A percentile compares a stretch with the other conserved stretches of the same genome.
Conservation (phyloP, 768 basidiomycete genomes). For the Neoboletus subvelutipes region DNA sequence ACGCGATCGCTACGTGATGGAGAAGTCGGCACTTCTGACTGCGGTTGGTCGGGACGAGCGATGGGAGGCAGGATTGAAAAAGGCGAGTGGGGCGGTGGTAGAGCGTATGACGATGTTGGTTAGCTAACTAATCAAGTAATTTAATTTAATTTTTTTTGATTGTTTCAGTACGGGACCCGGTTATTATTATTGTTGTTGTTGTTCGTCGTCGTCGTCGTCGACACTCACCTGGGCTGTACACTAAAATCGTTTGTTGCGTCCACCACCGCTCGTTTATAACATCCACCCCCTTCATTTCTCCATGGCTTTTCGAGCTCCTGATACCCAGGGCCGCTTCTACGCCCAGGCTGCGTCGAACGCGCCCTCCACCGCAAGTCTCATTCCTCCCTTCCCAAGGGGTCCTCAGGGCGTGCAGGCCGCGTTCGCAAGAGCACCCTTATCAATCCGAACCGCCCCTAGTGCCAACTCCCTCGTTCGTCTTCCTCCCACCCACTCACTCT, state of each 20-base stretch:
- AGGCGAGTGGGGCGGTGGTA: slow-evolving; percentile 50
- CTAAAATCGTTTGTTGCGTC: not conserved
- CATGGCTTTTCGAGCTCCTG: slow-evolving; percentile 31
- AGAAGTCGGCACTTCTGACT: slow-evolving; percentile 43
- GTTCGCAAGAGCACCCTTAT: slow-evolving; percentile 40
- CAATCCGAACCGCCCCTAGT: slow-evolving; percentile 40
- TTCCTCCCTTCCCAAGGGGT: slow-evolving; percentile 37
- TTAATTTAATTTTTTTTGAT: not conserved
- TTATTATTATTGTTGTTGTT: too few relatives aligned
- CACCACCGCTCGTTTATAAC: slow-evolving; percentile 21
- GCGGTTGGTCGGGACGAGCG: slow-evolving; percentile 32
- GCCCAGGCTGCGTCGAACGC: slow-evolving; percentile 40
- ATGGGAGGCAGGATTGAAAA: slow-evolving; percentile 34
- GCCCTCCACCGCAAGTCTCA: slow-evolving; percentile 53
- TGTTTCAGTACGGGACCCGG: not conserved
- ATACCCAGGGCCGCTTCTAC: slow-evolving; percentile 43
- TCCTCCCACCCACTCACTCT: not conserved
- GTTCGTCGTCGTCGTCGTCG: slow-evolving; percentile 4
- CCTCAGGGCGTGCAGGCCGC: slow-evolving; percentile 40
- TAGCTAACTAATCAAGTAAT: not conserved
- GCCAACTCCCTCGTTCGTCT: slow-evolving; percentile 41
- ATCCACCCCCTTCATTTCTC: not conserved
- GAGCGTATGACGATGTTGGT: slow-evolving; percentile 46
- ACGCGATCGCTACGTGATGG: slow-evolving; percentile 40
- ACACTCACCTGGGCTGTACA: not conserved